Conservation (phyloP, 2,329 filamentous ascomycete species). For the Xylaria multiplex region DNA sequence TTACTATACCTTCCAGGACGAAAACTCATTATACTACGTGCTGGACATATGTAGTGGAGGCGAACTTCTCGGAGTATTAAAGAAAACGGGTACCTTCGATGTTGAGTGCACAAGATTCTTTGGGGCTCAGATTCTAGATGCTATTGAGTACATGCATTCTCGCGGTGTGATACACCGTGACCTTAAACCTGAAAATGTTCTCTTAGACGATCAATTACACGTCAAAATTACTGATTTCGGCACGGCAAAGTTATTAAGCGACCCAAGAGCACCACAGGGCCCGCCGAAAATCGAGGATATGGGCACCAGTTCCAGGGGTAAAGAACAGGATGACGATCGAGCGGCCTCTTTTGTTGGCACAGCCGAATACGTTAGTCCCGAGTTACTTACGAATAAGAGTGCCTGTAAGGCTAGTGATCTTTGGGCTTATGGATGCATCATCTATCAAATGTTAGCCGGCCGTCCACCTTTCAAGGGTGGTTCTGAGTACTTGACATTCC, state of each 20-base stretch:
- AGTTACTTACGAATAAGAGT: constrained; percentile 95
- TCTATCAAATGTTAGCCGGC: constrained; percentile 96
- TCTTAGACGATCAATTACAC: constrained; percentile 95
- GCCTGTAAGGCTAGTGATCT: constrained; percentile 97
- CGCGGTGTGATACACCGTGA: constrained; percentile 96
- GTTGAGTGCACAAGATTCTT: constrained; percentile 95
- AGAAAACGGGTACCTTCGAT: constrained; percentile 94
- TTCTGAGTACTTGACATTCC: constrained; percentile 97
- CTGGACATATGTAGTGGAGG: constrained; percentile 92
- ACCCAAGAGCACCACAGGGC: constrained; percentile 60
- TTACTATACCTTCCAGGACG: constrained; percentile 99
- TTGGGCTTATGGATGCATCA: constrained; percentile 98
- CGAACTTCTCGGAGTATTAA: constrained; percentile 89
- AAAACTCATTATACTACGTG: constrained; percentile 95
- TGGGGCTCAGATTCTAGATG: constrained; percentile 92
- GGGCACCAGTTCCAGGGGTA: constrained; percentile 52
- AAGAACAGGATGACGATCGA: constrained; percentile 70
- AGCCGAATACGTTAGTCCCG: constrained; percentile 97
- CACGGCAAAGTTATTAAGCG: constrained; percentile 90
- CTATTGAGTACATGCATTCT: constrained; percentile 98
- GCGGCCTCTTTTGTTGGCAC: constrained; percentile 97
- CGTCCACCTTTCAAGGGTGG: constrained; percentile 94
- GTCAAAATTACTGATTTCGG: constrained; percentile 99
- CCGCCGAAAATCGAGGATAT: constrained; percentile 51
- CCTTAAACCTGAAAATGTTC: constrained; percentile 94